A percentile compares a stretch with the other conserved stretches of the same genome.
These are phyloP conservation scores for Microbotryomycetes sp. DNA, from an alignment of 1,284 basidiomycete species.

Conservation along the genomic window DNA sequence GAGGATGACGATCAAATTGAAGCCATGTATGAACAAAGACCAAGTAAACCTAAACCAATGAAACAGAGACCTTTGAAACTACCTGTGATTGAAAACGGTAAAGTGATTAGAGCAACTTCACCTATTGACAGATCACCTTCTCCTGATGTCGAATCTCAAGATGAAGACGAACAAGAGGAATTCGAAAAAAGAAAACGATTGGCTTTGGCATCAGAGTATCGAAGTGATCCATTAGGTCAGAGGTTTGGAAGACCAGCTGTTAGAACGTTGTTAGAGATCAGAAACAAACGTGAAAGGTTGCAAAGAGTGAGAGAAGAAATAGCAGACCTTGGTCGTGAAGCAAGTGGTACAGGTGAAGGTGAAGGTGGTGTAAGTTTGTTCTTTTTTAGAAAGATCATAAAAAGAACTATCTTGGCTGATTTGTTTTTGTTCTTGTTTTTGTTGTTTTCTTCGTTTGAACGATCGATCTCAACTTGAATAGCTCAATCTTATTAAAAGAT, in stretches of 20 bases:
- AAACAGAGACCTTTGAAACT: conserved; percentile 23
- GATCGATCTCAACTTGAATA: conserved; percentile 44
- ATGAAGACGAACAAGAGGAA: conserved; percentile 12
- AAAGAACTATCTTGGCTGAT: conserved; percentile 38
- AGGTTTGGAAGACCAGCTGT: conserved; percentile 53
- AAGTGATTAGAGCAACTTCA: conserved; percentile 20
- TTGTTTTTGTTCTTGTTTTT: conserved; percentile 24
- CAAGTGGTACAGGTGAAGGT: conserved; percentile 34
- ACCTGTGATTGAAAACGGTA: conserved; percentile 30
- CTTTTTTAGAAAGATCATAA: no score
- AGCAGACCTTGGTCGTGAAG: conserved; percentile 48
- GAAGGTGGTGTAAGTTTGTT: conserved; percentile 34
- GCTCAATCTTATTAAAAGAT: conserved; percentile 75
- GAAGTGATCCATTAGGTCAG: conserved; percentile 35
- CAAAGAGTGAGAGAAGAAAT: conserved; percentile 57
- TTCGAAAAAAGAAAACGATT: no score
- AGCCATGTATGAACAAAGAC: conserved; percentile 29
- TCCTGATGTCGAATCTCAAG: conserved; percentile 36
- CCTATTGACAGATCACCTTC: conserved; percentile 20
- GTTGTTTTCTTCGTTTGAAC: conserved; percentile 20
- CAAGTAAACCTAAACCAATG: conserved; percentile 14
- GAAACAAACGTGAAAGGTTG: conserved; percentile 57
- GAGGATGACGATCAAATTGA: conserved; percentile 31
- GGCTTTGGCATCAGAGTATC: no score
- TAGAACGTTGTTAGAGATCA: conserved; percentile 76